A percentile compares a stretch with the other conserved stretches of the same genome.
Evolutionary conservation across 2,329 filamentous ascomycete genomes (phyloP).

Genomic region (Mycosphaerella sp.): DNA sequence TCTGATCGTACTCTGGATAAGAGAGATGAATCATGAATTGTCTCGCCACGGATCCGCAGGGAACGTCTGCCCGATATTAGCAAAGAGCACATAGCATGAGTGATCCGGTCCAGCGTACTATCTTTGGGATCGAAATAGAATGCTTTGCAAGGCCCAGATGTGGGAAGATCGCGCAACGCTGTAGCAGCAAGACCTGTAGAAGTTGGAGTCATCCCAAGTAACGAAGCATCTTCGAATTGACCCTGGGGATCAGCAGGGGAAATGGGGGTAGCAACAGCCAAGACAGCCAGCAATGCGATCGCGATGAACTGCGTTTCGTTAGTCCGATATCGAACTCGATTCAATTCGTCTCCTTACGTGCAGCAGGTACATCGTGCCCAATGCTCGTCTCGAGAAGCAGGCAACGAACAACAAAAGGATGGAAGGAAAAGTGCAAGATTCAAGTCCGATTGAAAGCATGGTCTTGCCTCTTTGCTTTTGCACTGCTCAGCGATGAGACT

Average conservation of each 20-base stretch:
- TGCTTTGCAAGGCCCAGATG: constrained; percentile 8
- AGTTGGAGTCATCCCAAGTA: constrained; percentile 18
- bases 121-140: constrained; percentile 28
- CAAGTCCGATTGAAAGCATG: constrained; percentile 14
- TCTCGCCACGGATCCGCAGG: constrained; percentile 1
- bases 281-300: constrained; percentile 11
- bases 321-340: not conserved
- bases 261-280: constrained; percentile 15
- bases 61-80: constrained; percentile 12
- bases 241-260: constrained; percentile 3
- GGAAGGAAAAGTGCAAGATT: constrained; percentile 10
- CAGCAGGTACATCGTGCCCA: constrained; percentile 5
- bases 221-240: constrained; percentile 11
- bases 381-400: constrained; percentile 5
- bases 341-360: constrained; percentile 11
- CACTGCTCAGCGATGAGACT: constrained; percentile 8
- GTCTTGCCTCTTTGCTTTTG: constrained; percentile 11
- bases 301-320: constrained; percentile 7
- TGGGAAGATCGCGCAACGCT: not conserved
- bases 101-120: not conserved
- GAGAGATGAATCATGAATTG: constrained; percentile 3
- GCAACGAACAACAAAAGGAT: constrained; percentile 2
- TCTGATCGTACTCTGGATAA: constrained; percentile 5
- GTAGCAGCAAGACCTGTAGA: constrained; percentile 10
- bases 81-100: constrained; percentile 16